A percentile compares a stretch with the other conserved stretches of the same genome.
phyloP scores from a whole-genome alignment of 768 basidiomycete genomes.

The Neoboletus brunneissimus region DNA sequence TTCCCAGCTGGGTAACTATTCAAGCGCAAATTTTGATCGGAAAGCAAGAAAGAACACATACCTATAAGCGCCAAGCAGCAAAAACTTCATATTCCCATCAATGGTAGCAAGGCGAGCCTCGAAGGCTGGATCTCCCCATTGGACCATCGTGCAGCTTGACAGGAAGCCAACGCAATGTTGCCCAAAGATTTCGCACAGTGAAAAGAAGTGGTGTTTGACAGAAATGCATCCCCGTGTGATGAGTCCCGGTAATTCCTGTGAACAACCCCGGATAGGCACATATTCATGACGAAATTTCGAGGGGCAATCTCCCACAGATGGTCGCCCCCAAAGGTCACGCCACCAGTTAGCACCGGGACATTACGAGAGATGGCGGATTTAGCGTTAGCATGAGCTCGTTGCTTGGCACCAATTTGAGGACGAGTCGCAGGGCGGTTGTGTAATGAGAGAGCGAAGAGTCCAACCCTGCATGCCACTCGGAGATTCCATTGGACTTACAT shows the following conservation, averaged over 20 bases:
- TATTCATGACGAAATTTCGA: background rate
- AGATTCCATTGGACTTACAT: too few species aligned
- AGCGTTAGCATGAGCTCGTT: too few species aligned
- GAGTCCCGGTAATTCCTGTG: background rate
- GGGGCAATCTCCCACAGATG: background rate
- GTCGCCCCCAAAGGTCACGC: background rate
- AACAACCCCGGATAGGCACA: background rate
- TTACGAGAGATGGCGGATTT: background rate
- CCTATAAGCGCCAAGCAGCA: background rate
- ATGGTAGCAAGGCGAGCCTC: background rate
- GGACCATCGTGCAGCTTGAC: background rate
- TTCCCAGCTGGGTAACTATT: background rate
- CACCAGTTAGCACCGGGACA: background rate
- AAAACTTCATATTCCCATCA: background rate
- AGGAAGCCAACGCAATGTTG: too few species aligned
- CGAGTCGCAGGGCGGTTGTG: too few species aligned
- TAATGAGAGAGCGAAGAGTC: too few species aligned
- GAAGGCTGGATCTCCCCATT: background rate
- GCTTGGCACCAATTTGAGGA: too few species aligned
- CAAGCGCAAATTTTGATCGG: background rate
- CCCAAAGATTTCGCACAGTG: background rate
- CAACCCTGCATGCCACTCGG: too few species aligned
- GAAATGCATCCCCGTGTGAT: background rate
- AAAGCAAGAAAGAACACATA: background rate
- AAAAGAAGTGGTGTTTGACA: too few species aligned